These are phyloP conservation scores for Candida succiphila DNA, from an alignment of 805 yeast genomes.

Conservation along the genomic window DNA sequence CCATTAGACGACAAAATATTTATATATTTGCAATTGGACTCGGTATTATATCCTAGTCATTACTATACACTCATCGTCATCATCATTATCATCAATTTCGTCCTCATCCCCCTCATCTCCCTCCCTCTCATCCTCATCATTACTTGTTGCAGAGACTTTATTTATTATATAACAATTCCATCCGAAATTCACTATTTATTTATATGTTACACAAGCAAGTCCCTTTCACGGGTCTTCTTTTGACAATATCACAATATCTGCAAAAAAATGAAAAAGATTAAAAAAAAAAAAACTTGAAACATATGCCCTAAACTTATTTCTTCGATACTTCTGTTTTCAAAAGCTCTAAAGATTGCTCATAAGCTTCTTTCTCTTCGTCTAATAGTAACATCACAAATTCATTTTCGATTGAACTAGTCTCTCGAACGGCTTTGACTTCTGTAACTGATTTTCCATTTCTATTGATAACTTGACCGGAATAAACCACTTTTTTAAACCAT, in stretches of 20 bases:
- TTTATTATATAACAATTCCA: too few species aligned
- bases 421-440: conserved; percentile 22
- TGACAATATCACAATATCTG: too few species aligned
- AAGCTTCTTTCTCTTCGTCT: conserved; percentile 26
- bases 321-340: conserved; percentile 32
- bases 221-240: too few species aligned
- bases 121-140: not conserved
- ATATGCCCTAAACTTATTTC: conserved; percentile 2
- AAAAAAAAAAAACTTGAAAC: too few species aligned
- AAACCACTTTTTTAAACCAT: conserved; percentile 43
- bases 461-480: conserved; percentile 40
- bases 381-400: conserved; percentile 21
- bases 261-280: too few species aligned
- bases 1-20: too few species aligned
- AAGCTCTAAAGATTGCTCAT: conserved; percentile 32
- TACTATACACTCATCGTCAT: too few species aligned
- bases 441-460: conserved; percentile 28
- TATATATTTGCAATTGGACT: too few species aligned
- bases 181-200: not conserved
- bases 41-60: too few species aligned
- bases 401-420: conserved; percentile 2
- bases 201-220: not conserved
- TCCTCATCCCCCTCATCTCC: not conserved
- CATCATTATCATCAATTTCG: not conserved
- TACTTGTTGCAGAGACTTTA: too few species aligned